These are phyloP conservation scores for Pseudogymnoascus sp. DNA, from an alignment of 2,329 filamentous ascomycete species.

Conservation along the genomic window DNA sequence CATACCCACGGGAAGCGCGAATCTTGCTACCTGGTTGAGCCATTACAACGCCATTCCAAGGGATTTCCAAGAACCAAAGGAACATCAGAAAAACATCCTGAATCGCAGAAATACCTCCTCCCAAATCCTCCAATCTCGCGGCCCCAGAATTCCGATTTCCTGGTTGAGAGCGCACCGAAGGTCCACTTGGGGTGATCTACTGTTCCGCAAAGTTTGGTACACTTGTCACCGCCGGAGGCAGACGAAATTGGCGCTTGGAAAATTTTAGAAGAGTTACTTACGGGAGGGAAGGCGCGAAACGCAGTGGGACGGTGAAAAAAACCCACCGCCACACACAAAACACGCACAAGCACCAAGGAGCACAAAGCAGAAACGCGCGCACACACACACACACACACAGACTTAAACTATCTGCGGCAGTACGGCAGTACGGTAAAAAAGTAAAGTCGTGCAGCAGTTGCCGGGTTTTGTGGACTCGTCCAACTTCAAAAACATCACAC, in stretches of 20 bases:
- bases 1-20: neutral
- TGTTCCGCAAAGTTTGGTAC: neutral
- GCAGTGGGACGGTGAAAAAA: neutral
- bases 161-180: neutral
- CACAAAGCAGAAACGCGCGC: neutral
- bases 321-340: neutral
- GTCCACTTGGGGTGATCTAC: neutral
- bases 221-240: neutral
- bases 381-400: neutral
- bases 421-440: neutral
- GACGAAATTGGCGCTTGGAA: neutral
- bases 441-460: neutral
- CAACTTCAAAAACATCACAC: neutral
- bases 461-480: neutral
- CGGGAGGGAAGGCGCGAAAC: conserved; percentile 6
- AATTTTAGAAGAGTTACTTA: neutral
- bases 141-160: neutral
- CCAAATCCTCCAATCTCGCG: neutral
- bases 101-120: neutral
- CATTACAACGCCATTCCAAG: neutral
- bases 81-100: neutral
- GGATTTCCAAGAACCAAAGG: neutral
- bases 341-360: neutral
- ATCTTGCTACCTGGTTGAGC: neutral
- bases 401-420: neutral